Evolutionary conservation across 2,329 filamentous ascomycete genomes (phyloP).

Genomic region (Pseudocercospora fuligena): DNA sequence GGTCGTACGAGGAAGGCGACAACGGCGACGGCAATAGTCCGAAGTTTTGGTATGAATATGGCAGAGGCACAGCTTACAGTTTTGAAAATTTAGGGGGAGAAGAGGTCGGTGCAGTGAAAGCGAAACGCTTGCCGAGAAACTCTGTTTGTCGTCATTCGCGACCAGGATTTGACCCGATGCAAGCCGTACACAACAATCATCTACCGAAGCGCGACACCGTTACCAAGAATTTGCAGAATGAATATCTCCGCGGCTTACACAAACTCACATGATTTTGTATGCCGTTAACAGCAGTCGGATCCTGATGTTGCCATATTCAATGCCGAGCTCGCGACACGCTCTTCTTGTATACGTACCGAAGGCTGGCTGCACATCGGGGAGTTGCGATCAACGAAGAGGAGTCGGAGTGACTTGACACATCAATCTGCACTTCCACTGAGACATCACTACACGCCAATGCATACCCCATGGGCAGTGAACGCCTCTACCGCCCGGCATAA

Average conservation of each 20-base stretch:
- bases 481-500: not conserved
- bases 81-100: not conserved
- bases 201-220: not conserved
- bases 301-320: not conserved
- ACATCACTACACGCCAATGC: not conserved
- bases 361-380: not conserved
- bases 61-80: not conserved
- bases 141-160: not conserved
- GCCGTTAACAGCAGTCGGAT: not conserved
- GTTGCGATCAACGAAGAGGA: not conserved
- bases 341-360: not conserved
- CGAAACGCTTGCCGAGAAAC: not conserved
- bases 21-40: not conserved
- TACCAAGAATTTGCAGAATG: not conserved
- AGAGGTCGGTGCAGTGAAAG: not conserved
- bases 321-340: not conserved
- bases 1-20: not conserved
- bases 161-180: not conserved
- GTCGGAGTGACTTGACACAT: not conserved
- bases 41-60: not conserved
- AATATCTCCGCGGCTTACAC: conserved; percentile 16
- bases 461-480: not conserved
- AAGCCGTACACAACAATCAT: not conserved
- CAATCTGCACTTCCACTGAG: not conserved
- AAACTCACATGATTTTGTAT: conserved; percentile 4